Conservation (phyloP, 805 yeast genomes). For the Saccharomyces mikatae region DNA sequence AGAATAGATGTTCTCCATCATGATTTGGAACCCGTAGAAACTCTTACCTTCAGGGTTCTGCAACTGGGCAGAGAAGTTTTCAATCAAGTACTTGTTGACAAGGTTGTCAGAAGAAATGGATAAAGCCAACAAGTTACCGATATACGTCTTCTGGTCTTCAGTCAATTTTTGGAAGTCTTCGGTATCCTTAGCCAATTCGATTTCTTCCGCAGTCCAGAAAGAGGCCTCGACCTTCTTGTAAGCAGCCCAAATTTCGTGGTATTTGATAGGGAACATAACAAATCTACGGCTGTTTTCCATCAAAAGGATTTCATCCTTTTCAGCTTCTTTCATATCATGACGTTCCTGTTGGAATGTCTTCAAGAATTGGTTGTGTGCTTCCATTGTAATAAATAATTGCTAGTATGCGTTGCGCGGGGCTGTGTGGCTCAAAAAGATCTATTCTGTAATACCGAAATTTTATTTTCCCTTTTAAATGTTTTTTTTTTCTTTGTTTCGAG, state of each 20-base stretch:
- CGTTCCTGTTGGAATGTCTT: slow-evolving; percentile 55
- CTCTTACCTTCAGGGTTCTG: slow-evolving; percentile 96
- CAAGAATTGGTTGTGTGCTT: slow-evolving; percentile 47
- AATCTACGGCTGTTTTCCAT: slow-evolving; percentile 81
- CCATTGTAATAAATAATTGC: background rate
- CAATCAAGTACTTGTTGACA: slow-evolving; percentile 92
- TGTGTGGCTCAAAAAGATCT: background rate
- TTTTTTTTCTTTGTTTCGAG: background rate
- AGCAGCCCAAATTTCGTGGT: slow-evolving; percentile 97
- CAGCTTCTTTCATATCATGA: slow-evolving; percentile 58
- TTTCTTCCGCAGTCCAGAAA: slow-evolving; percentile 99
- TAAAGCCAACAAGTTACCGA: slow-evolving; percentile 89
- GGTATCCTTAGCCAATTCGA: slow-evolving; percentile 82
- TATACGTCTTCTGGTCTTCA: slow-evolving; percentile 83
- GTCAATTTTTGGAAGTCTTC: slow-evolving; percentile 82
- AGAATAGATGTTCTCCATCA: slow-evolving; percentile 98
- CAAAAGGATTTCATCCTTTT: slow-evolving; percentile 83
- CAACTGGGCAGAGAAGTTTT: slow-evolving; percentile 92
- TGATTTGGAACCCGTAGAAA: slow-evolving; percentile 97
- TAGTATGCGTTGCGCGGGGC: background rate
- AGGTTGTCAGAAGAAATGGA: slow-evolving; percentile 97
- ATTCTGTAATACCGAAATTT: background rate
- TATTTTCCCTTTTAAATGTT: background rate
- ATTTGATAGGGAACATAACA: slow-evolving; percentile 92
- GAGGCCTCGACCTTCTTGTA: slow-evolving; percentile 98